Base-by-base conservation (phyloP, 306 rosid genomes). In the Calophaca sinica region DNA sequence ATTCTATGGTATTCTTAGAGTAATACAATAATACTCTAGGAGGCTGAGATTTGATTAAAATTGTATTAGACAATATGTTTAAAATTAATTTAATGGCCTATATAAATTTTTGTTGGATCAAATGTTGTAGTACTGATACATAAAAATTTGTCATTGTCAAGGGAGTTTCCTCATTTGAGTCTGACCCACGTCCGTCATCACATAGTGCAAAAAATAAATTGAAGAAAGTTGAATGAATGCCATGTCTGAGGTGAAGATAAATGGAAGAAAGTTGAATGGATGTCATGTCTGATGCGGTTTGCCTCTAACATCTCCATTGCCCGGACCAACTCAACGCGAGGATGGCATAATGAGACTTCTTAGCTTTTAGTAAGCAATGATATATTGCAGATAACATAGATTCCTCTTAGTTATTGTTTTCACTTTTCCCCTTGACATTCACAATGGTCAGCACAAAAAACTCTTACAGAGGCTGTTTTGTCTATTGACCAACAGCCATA, bases 401-500 rank as follows among this genome's bases (percentile, higher is more conserved):
- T 1, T 0, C 0, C 26, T 20, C 26, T 1, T 20, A 1, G 26
- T 20, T 20, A 20, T 20, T 20, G 26, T 20, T 20, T 59, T 68
- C 58, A 31, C 13, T 29, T 45, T 28, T 66, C 12, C 28, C 10
- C 54, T 65, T 28, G 35, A 63, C 36, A 9, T 9, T 39, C 26
- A 63, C 70, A 41, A 8, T 4, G 13, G n/a, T 62, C 68, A 62
- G 69, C 69, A 38, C 33, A 6, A 15, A 36, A 39, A 62, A 14
- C 66, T 33, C 0, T 42, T 42, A 42, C 9, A 42, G 68, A 38
- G 13, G 38, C 7, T 8, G 7, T 39, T 61, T 61, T 68, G 51
- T 46, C 13, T 75, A n/a, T 36, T 20, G 52, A 64, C 7, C 13
- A 7, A 32, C 6, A 6, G 7, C 33, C 73, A 46, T 14, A 57